Percentiles rank a stretch among this genome's conserved stretches.
Conservation (phyloP, 225 moss, liverwort and hornwort genomes). For the Ulota crispa region DNA sequence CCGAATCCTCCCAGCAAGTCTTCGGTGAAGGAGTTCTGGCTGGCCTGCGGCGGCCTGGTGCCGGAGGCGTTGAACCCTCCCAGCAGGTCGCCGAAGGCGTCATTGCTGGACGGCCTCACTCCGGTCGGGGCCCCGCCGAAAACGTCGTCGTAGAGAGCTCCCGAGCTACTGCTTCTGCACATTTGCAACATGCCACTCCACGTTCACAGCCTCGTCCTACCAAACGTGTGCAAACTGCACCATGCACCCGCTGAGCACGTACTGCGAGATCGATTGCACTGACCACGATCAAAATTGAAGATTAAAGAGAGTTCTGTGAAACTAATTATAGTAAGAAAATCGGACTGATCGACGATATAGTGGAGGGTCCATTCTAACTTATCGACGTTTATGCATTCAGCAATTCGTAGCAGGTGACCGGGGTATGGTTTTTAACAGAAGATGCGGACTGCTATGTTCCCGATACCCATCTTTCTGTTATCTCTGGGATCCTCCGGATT, state of each 20-base stretch:
- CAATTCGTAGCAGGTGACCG: not conserved
- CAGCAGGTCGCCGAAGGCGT: constrained; percentile 64
- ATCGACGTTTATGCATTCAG: not conserved
- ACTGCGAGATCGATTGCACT: not conserved
- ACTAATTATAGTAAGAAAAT: not conserved
- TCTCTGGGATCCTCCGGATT: not conserved
- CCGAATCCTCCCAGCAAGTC: constrained; percentile 71
- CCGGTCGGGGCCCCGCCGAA: constrained; percentile 43
- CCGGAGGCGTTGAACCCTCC: constrained; percentile 45
- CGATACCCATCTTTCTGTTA: not conserved
- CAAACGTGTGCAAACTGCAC: rapidly evolving
- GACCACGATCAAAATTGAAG: not conserved
- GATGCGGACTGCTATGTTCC: not conserved
- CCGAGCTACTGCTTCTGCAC: constrained; percentile 42
- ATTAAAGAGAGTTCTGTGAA: not conserved
- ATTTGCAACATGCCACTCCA: constrained; percentile 18
- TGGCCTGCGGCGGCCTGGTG: constrained; percentile 25
- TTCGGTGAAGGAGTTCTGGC: constrained; percentile 40
- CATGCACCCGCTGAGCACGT: not conserved
- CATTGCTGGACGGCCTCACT: constrained; percentile 44
- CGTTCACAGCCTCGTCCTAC: not conserved
- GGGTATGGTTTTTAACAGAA: not conserved
- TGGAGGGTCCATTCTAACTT: not conserved
- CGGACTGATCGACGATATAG: not conserved
- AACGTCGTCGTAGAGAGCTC: constrained; percentile 58